These are phyloP conservation scores for Cardiospermum halicacabum DNA, from an alignment of 345 rosid genomes.

Conservation along the genomic window DNA sequence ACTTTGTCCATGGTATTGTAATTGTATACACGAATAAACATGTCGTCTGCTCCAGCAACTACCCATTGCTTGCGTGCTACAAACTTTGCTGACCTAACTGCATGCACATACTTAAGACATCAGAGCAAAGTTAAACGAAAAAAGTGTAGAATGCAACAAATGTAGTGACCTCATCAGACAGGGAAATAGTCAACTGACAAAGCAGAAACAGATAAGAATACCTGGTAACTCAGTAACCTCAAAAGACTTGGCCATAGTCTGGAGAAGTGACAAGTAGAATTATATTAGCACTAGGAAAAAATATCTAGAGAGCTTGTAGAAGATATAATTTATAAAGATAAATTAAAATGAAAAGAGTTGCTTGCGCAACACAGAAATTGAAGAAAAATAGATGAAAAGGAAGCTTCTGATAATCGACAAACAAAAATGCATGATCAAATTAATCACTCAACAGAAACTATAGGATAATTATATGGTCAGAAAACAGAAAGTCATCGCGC, in stretches of 20 bases:
- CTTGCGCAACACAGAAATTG: neutral
- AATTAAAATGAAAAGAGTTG: neutral
- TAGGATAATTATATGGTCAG: neutral
- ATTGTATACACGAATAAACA: slow-evolving; percentile 73
- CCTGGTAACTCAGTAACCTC: slow-evolving; percentile 97
- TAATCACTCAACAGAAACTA: neutral
- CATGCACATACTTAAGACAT: slow-evolving; percentile 21
- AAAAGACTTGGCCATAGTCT: slow-evolving; percentile 94
- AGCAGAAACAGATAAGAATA: slow-evolving; percentile 16
- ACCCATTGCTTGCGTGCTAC: slow-evolving; percentile 83
- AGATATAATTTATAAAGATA: neutral
- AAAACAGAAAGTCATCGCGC: neutral
- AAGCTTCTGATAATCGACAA: neutral
- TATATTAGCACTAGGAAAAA: slow-evolving; percentile 11
- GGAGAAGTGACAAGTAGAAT: slow-evolving; percentile 19
- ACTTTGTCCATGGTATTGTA: slow-evolving; percentile 71
- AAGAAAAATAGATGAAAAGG: neutral
- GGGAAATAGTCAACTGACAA: neutral
- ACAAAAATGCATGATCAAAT: neutral
- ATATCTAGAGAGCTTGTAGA: neutral
- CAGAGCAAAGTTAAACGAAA: slow-evolving; percentile 15
- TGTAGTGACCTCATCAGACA: neutral
- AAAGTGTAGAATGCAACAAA: slow-evolving; percentile 1
- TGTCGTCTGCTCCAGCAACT: slow-evolving; percentile 84
- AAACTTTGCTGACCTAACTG: slow-evolving; percentile 98